Evolutionary conservation across 257 asterid species (phyloP), one percentile per base, ranked within the genome.

Genomic region (Paulownia fortunei): DNA sequence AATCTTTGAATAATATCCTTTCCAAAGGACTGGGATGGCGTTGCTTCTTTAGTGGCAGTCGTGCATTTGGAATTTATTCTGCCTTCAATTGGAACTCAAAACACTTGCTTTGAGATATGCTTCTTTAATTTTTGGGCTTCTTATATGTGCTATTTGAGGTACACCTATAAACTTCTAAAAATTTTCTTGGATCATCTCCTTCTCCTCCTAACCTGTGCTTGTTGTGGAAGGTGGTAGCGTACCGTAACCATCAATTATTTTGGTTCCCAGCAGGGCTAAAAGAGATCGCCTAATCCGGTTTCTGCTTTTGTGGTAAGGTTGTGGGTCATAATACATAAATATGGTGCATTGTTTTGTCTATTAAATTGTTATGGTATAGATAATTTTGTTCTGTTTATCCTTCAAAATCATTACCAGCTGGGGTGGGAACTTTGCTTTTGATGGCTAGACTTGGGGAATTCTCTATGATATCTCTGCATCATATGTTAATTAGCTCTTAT

Each of bases 91-190:
- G 65, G 16, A 23, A 11, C 18, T 24, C 65, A n/a, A 24, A 24
- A 19, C 16, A 12, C 58, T 3, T 30, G 42, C 44, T 71, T 11
- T 49, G 11, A 30, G 70, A 21, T 74, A 19, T 64, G n/a, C 26
- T 74, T 42, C 65, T 36, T 18, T 44, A 12, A 61, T 9, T 63
- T 32, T 32, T 74, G 56, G 49, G 73, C 46, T 51, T 51, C 32
- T 21, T 11, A 27, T 74, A 24, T 44, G 15, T 60, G 19, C 27
- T 39, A 27, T 44, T 59, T n/a, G n/a, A 26, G 19, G 6, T 52
- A 18, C 2, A 18, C 51, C 13, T 36, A 32, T 4, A 51, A 52
- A 51, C 24, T 36, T 52, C 21, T 54, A 54, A 18, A 7, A 5
- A 60, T 26, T 2, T 4, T 12, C 41, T 60, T 60, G 67, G 39